Percentiles rank a stretch among this genome's conserved stretches.
phyloP scores from a whole-genome alignment of 495 filamentous ascomycete genomes.

The Trichoderma asperelloides region DNA sequence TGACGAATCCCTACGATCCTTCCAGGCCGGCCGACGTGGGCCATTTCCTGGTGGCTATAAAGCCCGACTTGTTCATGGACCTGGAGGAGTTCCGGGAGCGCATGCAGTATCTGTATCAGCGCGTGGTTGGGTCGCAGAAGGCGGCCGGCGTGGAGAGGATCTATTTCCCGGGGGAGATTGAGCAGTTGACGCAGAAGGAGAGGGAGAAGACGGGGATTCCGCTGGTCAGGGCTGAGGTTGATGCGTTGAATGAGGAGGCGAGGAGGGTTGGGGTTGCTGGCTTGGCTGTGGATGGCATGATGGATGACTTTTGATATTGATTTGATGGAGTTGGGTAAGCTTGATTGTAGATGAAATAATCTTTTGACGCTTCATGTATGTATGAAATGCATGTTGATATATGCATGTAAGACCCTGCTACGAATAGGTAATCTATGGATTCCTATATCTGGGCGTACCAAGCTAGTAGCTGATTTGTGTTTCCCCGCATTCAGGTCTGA shows the following conservation, averaged over 20 bases:
- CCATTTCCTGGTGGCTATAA: constrained; percentile 66
- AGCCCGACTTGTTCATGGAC: constrained; percentile 67
- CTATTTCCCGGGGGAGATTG: constrained; percentile 73
- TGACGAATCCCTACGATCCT: constrained; percentile 64
- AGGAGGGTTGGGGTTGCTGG: constrained; percentile 38
- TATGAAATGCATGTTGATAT: background rate
- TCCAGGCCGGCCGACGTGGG: constrained; percentile 60
- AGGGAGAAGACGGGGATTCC: constrained; percentile 55
- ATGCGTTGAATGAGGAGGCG: constrained; percentile 58
- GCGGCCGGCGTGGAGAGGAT: constrained; percentile 64
- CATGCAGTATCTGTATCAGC: constrained; percentile 61
- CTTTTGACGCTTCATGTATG: background rate
- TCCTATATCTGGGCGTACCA: too few relatives aligned
- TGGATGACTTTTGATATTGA: background rate
- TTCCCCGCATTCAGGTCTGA: too few relatives aligned
- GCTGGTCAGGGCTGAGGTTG: constrained; percentile 54
- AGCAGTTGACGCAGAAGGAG: constrained; percentile 51
- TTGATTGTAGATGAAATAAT: background rate
- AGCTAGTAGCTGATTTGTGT: background rate
- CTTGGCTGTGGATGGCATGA: background rate
- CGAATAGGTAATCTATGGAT: too few relatives aligned
- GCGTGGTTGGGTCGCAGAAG: constrained; percentile 54
- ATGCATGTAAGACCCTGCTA: too few relatives aligned
- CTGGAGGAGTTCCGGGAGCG: constrained; percentile 57
- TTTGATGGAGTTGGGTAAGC: background rate